Conservation (phyloP, 2,329 filamentous ascomycete genomes). For the Alternaria sp. region DNA sequence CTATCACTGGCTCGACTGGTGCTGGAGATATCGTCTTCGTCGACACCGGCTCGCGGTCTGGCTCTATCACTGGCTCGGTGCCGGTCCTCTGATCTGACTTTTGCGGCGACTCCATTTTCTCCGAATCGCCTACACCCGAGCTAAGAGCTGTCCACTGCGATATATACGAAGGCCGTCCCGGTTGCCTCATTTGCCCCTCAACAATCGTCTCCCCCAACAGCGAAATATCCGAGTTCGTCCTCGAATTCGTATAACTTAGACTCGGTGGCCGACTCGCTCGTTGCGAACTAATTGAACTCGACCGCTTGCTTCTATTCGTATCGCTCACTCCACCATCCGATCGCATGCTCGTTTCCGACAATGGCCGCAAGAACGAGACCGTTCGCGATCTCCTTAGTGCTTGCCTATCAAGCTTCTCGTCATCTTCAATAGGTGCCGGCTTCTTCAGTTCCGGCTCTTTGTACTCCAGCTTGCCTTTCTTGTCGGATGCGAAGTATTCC, state of each 20-base stretch:
- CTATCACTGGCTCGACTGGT: neutral
- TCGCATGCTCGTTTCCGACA: constrained; percentile 27
- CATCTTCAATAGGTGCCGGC: constrained; percentile 8
- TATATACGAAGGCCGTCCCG: constrained; percentile 11
- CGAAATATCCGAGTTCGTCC: constrained; percentile 30
- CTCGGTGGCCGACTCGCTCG: constrained; percentile 29
- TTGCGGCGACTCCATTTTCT: neutral
- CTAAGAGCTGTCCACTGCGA: constrained; percentile 1
- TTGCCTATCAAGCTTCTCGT: constrained; percentile 29
- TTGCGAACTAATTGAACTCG: constrained; percentile 24
- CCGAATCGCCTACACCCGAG: neutral
- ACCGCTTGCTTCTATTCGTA: constrained; percentile 16
- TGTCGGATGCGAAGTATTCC: constrained; percentile 50
- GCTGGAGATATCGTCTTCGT: neutral
- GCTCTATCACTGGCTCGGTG: neutral
- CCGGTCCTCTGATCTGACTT: neutral
- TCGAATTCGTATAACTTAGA: constrained; percentile 25
- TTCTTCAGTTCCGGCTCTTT: constrained; percentile 41
- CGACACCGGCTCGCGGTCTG: neutral
- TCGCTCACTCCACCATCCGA: constrained; percentile 17
- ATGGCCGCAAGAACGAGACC: constrained; percentile 36
- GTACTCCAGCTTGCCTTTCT: constrained; percentile 45
- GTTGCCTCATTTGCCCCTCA: constrained; percentile 5
- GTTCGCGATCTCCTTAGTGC: constrained; percentile 36
- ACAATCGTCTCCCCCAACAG: constrained; percentile 11